Conservation (phyloP, 371 early-diverging fungal genomes). For the Syncephalastrum contaminatum region DNA sequence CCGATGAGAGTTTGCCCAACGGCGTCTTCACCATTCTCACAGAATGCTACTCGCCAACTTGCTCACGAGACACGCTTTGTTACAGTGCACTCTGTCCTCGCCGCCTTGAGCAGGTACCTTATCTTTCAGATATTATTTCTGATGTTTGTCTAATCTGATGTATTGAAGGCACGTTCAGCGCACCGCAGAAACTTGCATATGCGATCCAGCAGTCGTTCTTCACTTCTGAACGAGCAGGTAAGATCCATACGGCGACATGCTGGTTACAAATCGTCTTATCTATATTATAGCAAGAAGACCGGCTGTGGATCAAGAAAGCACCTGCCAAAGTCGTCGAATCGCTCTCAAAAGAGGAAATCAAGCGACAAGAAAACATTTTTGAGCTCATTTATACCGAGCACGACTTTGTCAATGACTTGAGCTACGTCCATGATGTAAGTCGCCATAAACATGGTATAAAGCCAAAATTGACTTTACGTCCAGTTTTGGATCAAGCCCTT, state of each 20-base stretch:
- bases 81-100: constrained; percentile 86
- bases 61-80: constrained; percentile 76
- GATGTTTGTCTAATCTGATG: not conserved
- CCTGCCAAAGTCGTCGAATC: constrained; percentile 72
- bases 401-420: constrained; percentile 85
- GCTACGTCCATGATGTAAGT: constrained; percentile 57
- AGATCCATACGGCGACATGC: too few relatives aligned
- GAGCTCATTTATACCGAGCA: constrained; percentile 91
- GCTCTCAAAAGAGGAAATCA: constrained; percentile 73
- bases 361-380: constrained; percentile 92
- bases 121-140: not conserved
- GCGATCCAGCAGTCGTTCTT: constrained; percentile 19
- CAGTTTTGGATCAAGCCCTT: constrained; percentile 78
- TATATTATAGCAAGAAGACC: constrained; percentile 34
- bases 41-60: constrained; percentile 91
- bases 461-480: not conserved
- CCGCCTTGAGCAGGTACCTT: constrained; percentile 55
- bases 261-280: too few relatives aligned
- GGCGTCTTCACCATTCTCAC: constrained; percentile 88
- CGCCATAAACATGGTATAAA: not conserved
- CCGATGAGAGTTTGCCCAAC: constrained; percentile 47
- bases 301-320: constrained; percentile 63
- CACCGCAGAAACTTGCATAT: constrained; percentile 8
- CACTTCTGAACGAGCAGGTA: constrained; percentile 12
- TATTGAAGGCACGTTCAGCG: constrained; percentile 2